Conservation (phyloP, 2,329 filamentous ascomycete species). For the Endoconidiophora laricicola region DNA sequence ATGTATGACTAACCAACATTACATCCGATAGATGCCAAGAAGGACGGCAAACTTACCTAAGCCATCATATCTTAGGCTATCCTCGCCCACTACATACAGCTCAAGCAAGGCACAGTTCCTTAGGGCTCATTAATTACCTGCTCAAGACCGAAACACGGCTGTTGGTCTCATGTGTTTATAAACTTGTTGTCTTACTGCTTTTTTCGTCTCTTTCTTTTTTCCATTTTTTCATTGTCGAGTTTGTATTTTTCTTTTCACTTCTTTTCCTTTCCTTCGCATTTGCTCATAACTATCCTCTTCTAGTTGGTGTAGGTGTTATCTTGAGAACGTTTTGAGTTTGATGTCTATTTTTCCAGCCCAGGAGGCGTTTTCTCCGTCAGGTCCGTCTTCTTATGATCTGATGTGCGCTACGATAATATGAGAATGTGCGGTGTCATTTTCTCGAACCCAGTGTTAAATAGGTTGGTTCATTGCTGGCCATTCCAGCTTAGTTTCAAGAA, state of each 20-base stretch:
- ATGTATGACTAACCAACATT: not conserved
- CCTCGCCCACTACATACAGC: too few species aligned
- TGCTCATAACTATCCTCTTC: not conserved
- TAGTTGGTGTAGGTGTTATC: slow-evolving; percentile 8
- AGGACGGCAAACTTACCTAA: slow-evolving; percentile 12
- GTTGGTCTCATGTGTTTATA: slow-evolving; percentile 6
- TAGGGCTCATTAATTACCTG: not conserved
- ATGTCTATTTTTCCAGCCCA: slow-evolving; percentile 2
- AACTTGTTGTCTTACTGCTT: not conserved
- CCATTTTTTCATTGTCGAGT: slow-evolving; percentile 4
- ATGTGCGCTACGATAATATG: not conserved
- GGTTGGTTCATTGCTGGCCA: not conserved
- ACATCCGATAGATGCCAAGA: slow-evolving; percentile 10
- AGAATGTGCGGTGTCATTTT: not conserved
- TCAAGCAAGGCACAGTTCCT: too few species aligned
- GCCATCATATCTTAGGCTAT: not conserved
- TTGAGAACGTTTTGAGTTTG: slow-evolving; percentile 5
- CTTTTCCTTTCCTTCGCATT: not conserved
- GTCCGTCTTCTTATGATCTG: not conserved
- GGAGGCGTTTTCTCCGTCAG: not conserved
- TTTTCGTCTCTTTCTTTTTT: not conserved
- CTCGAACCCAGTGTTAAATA: not conserved
- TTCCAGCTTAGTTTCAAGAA: not conserved
- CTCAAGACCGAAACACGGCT: slow-evolving; percentile 1
- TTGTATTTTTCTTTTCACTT: not conserved